Percentiles rank a stretch among this genome's conserved stretches.
These are phyloP conservation scores for Trichoderma citrinoviride DNA, from an alignment of 2,329 filamentous ascomycete genomes.

Conservation along the genomic window DNA sequence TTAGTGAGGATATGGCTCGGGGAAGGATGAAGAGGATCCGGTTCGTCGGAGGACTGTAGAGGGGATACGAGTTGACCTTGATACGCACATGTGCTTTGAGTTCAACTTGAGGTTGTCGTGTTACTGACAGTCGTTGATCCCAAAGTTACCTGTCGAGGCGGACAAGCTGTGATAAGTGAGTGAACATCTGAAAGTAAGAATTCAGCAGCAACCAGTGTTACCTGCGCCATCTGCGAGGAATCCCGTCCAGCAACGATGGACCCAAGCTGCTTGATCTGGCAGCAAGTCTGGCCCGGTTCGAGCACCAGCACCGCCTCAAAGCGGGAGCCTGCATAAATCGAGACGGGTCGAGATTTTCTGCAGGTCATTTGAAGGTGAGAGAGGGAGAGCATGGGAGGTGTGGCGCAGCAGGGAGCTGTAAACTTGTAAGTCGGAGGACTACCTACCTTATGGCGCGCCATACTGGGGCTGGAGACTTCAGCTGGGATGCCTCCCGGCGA, in stretches of 20 bases:
- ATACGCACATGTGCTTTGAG: too few species aligned
- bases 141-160: too few species aligned
- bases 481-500: neutral
- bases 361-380: neutral
- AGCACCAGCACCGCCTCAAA: constrained; percentile 8
- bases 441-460: neutral
- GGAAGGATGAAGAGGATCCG: neutral
- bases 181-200: neutral
- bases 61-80: neutral
- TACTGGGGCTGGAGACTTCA: neutral
- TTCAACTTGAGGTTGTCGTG: too few species aligned
- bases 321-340: constrained; percentile 1
- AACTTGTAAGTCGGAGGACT: too few species aligned
- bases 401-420: neutral
- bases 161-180: neutral
- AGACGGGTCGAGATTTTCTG: neutral
- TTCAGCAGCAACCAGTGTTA: neutral
- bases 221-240: neutral
- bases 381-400: neutral
- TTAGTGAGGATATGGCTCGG: neutral
- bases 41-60: neutral
- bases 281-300: neutral
- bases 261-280: neutral
- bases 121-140: too few species aligned
- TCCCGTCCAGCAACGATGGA: neutral